Evolutionary conservation across 192 early-diverging fungal species (phyloP), one percentile per base, ranked within the genome.

Genomic region (Backusella sp.): DNA sequence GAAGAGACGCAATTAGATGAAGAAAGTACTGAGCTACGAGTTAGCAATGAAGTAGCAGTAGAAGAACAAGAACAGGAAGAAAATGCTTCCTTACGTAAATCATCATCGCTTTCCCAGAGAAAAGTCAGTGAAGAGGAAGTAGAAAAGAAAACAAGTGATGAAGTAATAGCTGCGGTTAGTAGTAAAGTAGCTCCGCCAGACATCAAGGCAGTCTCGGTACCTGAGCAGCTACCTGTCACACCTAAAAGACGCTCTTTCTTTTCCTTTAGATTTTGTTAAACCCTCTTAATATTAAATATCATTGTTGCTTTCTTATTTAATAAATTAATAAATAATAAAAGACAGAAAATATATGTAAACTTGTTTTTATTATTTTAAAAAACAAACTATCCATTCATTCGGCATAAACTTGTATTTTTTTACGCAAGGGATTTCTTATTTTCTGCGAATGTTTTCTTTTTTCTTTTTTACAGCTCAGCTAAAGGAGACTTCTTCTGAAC

Each of bases 231-330:
- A 12, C 39, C 44, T 46, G 21, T 44, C 26, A 39, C 70, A 41
- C 70, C 70, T 3, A 71, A 71, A 49, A 71, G 44, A n/a, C 39
- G 70, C 14, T 71, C 70, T 30, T 71, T 71, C 39, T 71, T 71
- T 44, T 71, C 70, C 2, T 71, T 71, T 46, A 71, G 70, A 71
- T 71, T 71, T 32, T 71, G 70, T 44, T 71, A 69, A 69, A 28
- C 56, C 11, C n/a, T 62, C 26, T 28, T 26, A 9, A 23, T 62
- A 28, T 62, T 11, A 12, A 9, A 23, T 62, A 28, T 62, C 12
- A 12, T 62, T 28, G 53, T 62, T 49, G 46, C 17, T 49, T 49
- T 49, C 19, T 49, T 49, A 49, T 49, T 49, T 49, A 49, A 49
- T 49, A 49, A 49, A 49, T 49, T 49, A 49, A n/a, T 49, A 49